Conservation (phyloP, 2,329 filamentous ascomycete species). For the Aspergillus novofumigatus region DNA sequence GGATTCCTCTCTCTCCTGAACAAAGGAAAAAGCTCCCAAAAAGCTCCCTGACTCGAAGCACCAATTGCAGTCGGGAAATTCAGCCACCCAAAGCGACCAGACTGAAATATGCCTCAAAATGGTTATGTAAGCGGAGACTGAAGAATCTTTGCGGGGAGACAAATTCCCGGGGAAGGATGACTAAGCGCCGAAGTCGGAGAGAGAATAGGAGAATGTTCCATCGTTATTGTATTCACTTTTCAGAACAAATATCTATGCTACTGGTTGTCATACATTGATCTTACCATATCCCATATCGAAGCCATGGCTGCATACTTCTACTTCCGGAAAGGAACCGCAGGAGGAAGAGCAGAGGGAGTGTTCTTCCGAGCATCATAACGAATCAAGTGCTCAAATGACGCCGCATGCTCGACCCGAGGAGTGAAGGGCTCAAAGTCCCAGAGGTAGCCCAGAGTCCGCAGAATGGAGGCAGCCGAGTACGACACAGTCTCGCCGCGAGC, state of each 20-base stretch:
- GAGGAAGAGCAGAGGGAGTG: slow-evolving; percentile 21
- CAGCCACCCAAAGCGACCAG: too few species aligned
- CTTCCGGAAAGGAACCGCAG: slow-evolving; percentile 8
- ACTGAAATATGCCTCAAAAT: too few species aligned
- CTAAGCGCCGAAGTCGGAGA: too few species aligned
- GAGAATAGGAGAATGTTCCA: too few species aligned
- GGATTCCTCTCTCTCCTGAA: too few species aligned
- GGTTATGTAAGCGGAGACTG: too few species aligned
- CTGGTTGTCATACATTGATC: background rate
- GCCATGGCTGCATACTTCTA: background rate
- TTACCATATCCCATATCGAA: background rate
- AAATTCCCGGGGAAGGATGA: too few species aligned
- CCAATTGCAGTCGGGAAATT: too few species aligned
- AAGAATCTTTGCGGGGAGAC: too few species aligned
- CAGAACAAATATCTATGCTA: background rate
- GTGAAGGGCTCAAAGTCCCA: slow-evolving; percentile 34
- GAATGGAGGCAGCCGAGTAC: slow-evolving; percentile 27
- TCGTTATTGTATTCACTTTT: background rate
- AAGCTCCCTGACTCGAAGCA: too few species aligned
- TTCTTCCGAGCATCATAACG: slow-evolving; percentile 13
- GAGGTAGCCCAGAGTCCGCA: slow-evolving; percentile 30
- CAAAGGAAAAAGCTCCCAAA: too few species aligned
- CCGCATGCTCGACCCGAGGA: slow-evolving; percentile 21
- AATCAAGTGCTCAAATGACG: slow-evolving; percentile 31
- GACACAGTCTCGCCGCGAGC: slow-evolving; percentile 18